phyloP scores from a whole-genome alignment of 176 grass and related monocot genomes.

The Eremochloa ophiuroides region DNA sequence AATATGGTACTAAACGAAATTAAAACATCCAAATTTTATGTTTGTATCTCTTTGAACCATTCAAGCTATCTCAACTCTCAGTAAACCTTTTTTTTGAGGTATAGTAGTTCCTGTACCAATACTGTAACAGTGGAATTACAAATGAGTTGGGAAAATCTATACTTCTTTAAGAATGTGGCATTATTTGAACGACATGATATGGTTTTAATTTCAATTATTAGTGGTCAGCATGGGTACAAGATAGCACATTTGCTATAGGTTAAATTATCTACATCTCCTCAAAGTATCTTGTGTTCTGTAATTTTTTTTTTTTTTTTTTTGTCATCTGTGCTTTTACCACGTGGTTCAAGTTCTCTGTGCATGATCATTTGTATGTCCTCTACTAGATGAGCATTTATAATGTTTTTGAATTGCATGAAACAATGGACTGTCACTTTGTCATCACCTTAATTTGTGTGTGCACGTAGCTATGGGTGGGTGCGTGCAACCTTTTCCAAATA shows the following conservation, averaged over 20 bases:
- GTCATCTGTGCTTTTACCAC: neutral
- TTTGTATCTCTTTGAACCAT: constrained; percentile 4
- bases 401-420: neutral
- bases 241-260: neutral
- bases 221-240: neutral
- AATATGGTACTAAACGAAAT: neutral
- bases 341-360: neutral
- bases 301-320: no score
- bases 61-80: neutral
- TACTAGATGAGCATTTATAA: neutral
- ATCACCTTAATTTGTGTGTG: neutral
- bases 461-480: neutral
- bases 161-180: neutral
- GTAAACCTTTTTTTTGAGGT: neutral
- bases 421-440: neutral
- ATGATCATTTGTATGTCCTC: neutral
- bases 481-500: neutral
- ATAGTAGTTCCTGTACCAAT: neutral
- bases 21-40: neutral
- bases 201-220: neutral
- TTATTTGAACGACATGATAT: neutral
- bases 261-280: neutral
- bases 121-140: neutral
- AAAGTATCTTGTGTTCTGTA: neutral
- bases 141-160: neutral